Base-by-base conservation (phyloP, 805 yeast genomes). In the Yamadazyma sp. region DNA sequence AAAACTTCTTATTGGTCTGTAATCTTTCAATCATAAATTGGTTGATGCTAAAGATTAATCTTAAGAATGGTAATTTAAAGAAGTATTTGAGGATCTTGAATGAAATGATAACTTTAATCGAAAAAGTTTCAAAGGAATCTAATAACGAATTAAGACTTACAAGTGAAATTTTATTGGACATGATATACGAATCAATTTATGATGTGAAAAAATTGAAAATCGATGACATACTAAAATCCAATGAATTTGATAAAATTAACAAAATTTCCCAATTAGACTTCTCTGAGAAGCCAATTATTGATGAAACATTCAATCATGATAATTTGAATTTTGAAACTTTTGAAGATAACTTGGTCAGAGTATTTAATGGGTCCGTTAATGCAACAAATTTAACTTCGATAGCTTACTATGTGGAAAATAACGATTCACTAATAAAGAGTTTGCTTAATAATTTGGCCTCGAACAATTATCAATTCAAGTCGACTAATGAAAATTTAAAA, bases 1-100 rank as follows among this genome's bases (percentile, higher is more conserved):
- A 89, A 49, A 83, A 86, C 2, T 84, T 86, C 43, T 65, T 91
- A 44, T 65, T 84, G 1, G 55, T 75, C 48, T 45, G 82, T 71
- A 75, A 59, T 61, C 30, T 58, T 16, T 58, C 59, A 23, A 56
- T 65, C 17, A 50, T 65, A 13, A 55, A 48, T 31, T 66, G 70
- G 69, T 30, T 56, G 19, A 23, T 54, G 13, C 27, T 39, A 5
- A 44, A 46, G 18, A 45, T 52, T 3, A 33, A 32, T 11, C 27
- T 42, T 15, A 38, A 40, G n/a, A 42, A 40, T 26, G 36, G 35
- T 7, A 40, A 35, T 27, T 36, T 45, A 3, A 48, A 48, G 9
- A 30, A 43, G 3, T 48, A 42, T 25, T 32, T 55, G 14, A 44
- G 43, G 18, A 52, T 59, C 4, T 40, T 62, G 16, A 38, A 40